Conservation (phyloP, 257 asterid species). For the Linaria vulgaris region DNA sequence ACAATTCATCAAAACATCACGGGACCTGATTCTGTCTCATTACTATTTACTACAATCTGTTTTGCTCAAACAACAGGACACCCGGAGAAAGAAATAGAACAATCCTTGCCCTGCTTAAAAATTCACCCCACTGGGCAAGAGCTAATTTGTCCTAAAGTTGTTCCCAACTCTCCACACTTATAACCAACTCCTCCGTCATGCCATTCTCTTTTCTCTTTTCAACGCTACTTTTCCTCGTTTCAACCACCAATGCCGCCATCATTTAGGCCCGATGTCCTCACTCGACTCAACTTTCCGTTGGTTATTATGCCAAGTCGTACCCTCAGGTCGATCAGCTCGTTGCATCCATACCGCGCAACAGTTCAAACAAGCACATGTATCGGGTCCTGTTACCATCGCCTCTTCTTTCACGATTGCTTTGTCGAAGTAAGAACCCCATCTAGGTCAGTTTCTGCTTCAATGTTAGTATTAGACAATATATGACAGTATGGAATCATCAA, state of each 20-base stretch:
- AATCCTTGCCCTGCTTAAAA: neutral
- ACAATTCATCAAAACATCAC: conserved; percentile 40
- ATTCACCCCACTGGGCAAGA: conserved; percentile 22
- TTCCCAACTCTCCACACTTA: conserved; percentile 2
- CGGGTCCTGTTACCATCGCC: conserved; percentile 97
- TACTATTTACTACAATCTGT: conserved; percentile 35
- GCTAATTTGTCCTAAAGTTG: conserved; percentile 41
- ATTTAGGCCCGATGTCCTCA: conserved; percentile 22
- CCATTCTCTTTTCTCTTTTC: conserved; percentile 31
- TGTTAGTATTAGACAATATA: no score
- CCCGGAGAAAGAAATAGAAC: conserved; percentile 17
- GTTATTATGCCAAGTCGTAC: conserved; percentile 70
- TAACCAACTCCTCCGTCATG: no score
- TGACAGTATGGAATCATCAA: no score
- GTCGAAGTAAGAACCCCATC: conserved; percentile 50
- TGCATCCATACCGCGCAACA: conserved; percentile 62
- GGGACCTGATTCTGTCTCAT: conserved; percentile 62
- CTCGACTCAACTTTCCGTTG: conserved; percentile 49
- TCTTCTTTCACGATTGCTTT: conserved; percentile 96
- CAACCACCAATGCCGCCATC: conserved; percentile 23
- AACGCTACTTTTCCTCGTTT: conserved; percentile 26
- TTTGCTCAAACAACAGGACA: conserved; percentile 23
- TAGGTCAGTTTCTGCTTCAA: no score
- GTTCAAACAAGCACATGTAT: conserved; percentile 66
- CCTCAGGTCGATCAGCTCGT: conserved; percentile 78